These are phyloP conservation scores for Debaryomyces maramus DNA, from an alignment of 805 yeast species.

Conservation along the genomic window DNA sequence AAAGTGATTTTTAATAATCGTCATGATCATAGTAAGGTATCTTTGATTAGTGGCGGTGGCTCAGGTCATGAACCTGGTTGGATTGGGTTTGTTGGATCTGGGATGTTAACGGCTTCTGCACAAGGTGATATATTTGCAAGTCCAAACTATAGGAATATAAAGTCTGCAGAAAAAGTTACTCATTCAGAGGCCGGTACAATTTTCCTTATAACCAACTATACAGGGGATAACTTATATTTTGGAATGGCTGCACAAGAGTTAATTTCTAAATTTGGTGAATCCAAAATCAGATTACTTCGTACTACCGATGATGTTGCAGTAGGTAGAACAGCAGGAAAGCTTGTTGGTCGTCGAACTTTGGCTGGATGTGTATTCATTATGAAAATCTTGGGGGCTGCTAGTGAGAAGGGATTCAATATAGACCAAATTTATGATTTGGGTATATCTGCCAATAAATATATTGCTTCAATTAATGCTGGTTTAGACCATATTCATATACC, in stretches of 20 bases:
- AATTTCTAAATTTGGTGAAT: conserved; percentile 27
- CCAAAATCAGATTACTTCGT: conserved; percentile 29
- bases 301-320: conserved; percentile 39
- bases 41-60: conserved; percentile 43
- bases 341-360: conserved; percentile 39
- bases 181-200: conserved; percentile 36
- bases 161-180: conserved; percentile 35
- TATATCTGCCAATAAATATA: conserved; percentile 20
- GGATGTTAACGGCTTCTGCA: conserved; percentile 40
- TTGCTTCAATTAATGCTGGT: conserved; percentile 37
- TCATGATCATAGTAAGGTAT: conserved; percentile 23
- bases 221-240: conserved; percentile 40
- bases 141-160: conserved; percentile 38
- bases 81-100: conserved; percentile 39
- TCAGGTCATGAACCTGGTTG: conserved; percentile 47
- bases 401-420: conserved; percentile 22
- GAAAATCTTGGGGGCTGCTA: conserved; percentile 33
- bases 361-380: conserved; percentile 32
- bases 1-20: conserved; percentile 37
- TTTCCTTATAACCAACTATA: conserved; percentile 37
- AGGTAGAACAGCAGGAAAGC: conserved; percentile 24
- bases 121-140: conserved; percentile 45
- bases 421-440: conserved; percentile 30
- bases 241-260: conserved; percentile 42
- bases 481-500: conserved; percentile 40